Base-by-base conservation (phyloP, 2,329 filamentous ascomycete genomes). In the Trichophyton simii region DNA sequence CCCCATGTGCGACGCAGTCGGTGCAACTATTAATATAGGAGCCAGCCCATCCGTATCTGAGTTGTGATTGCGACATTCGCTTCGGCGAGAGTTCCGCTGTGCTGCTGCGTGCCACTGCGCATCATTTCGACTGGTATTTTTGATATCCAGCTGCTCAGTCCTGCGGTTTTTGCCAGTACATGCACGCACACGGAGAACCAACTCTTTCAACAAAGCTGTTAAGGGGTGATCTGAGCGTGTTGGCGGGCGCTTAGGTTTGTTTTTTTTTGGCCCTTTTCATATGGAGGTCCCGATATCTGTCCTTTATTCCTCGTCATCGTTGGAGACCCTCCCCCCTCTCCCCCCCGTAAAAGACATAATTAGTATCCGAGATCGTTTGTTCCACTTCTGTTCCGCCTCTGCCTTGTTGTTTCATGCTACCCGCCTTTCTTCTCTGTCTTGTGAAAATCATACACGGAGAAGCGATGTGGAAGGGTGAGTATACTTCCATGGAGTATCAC, bases 361-460 rank as follows among this genome's bases (percentile, higher is more conserved):
- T 48, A 48, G 44, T 48, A 54, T 34, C 28, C 50, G 50, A 54
- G 50, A 54, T 54, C 50, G 50, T 34, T 38, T 54, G 50, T 28
- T 54, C 50, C 50, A 54, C 50, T 54, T 25, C 50, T 54, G 9
- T 54, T 54, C 50, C 50, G 50, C 50, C 50, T 54, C 28, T 54
- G 50, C 28, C 50, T 31, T 31, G 22, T n/a, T 54, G 50, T 54
- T 34, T 54, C 50, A 48, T 22, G 44, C 44, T 48, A 20, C 20
- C 44, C 20, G n/a, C 20, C 44, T 48, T 44, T 31, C 22, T 18
- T 44, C 41, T 44, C n/a, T 44, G 41, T 18, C 41, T 7, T 44
- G 34, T 13, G 34, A 38, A 38, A 38, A 38, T 13, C 34, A 38
- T 38, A 38, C 34, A 38, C 11, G 9, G 34, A 38, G 9, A 11